Base-by-base conservation (phyloP, 2,329 filamentous ascomycete species). In the Diplodia mutila region DNA sequence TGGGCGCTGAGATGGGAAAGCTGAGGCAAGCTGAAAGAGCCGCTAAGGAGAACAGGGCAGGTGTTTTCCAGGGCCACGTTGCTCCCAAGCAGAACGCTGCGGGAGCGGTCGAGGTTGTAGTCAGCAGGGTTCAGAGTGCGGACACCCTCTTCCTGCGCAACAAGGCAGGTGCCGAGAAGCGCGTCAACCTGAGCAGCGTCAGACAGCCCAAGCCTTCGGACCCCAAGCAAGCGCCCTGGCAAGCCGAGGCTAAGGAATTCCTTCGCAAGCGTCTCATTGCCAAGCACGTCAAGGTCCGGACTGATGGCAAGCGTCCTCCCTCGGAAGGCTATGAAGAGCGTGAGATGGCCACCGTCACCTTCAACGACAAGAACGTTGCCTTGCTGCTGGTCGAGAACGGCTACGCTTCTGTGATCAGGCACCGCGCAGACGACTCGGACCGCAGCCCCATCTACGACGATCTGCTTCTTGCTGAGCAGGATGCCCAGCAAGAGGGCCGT, bases 211-310 rank as follows among this genome's bases (percentile, higher is more conserved):
- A 97, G 76, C 87, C 91, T 3, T 90, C 89, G 57, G 94, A 98
- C 78, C 87, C 92, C 23, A 90, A 92, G 67, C 94, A 98, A 80
- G 87, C 92, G 49, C 93, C 93, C 0, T 99, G 94, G 84, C 87
- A 89, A 72, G 91, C 95, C 14, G 94, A 97, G 76, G 94, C 95
- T 37, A 99, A 99, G 84, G 95, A 99, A 78, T 98, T 94, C 77
- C 80, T 98, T 71, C 90, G 95, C 66, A 97, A 97, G 85, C 93
- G 90, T 79, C 80, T 97, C 37, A 99, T 99, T 75, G 95, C 94
- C 69, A 99, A 99, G 84, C 92, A 97, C 72, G 93, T 98, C 71
- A 92, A 91, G 78, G 88, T 97, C 67, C 90, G 87, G 65, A 89
- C 97, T 69, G 94, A 99, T 77, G 95, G 95, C 67, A 93, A 92